Conservation (phyloP, 1,284 basidiomycete species). For the Gymnopus androsaceus region DNA sequence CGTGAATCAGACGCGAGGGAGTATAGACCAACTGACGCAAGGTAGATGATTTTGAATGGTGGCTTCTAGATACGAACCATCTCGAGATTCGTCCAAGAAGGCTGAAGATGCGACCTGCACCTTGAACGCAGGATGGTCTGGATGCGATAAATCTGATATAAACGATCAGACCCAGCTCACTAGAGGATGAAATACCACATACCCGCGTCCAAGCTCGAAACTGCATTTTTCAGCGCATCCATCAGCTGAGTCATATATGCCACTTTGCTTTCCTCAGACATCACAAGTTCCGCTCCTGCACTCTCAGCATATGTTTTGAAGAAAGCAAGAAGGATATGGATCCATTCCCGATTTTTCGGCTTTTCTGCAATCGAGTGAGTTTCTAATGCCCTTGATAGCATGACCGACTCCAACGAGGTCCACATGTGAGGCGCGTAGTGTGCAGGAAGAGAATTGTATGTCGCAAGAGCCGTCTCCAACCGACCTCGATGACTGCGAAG, state of each 20-base stretch:
- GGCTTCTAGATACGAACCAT: slow-evolving; percentile 64
- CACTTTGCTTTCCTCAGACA: slow-evolving; percentile 50
- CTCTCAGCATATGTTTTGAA: slow-evolving; percentile 66
- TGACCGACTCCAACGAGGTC: slow-evolving; percentile 74
- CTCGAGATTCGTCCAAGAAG: slow-evolving; percentile 53
- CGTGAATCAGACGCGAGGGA: not conserved
- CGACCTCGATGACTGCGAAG: slow-evolving; percentile 63
- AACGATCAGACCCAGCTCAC: not conserved
- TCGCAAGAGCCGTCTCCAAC: slow-evolving; percentile 60
- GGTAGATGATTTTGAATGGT: slow-evolving; percentile 66
- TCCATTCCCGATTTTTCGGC: slow-evolving; percentile 71
- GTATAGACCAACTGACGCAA: slow-evolving; percentile 55
- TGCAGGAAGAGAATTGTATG: slow-evolving; percentile 76
- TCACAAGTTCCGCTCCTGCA: slow-evolving; percentile 51
- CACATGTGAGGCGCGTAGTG: slow-evolving; percentile 82
- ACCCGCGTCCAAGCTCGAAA: slow-evolving; percentile 61
- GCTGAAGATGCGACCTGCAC: slow-evolving; percentile 50
- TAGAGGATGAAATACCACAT: slow-evolving; percentile 9
- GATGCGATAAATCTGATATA: slow-evolving; percentile 58
- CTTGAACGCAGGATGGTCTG: slow-evolving; percentile 68
- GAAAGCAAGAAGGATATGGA: slow-evolving; percentile 68
- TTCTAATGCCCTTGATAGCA: slow-evolving; percentile 71
- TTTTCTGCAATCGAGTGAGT: slow-evolving; percentile 58
- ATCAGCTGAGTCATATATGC: slow-evolving; percentile 59
- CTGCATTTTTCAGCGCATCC: slow-evolving; percentile 47